Evolutionary conservation across 176 grass and related monocot species (phyloP).

Genomic region (Zea luxurians): DNA sequence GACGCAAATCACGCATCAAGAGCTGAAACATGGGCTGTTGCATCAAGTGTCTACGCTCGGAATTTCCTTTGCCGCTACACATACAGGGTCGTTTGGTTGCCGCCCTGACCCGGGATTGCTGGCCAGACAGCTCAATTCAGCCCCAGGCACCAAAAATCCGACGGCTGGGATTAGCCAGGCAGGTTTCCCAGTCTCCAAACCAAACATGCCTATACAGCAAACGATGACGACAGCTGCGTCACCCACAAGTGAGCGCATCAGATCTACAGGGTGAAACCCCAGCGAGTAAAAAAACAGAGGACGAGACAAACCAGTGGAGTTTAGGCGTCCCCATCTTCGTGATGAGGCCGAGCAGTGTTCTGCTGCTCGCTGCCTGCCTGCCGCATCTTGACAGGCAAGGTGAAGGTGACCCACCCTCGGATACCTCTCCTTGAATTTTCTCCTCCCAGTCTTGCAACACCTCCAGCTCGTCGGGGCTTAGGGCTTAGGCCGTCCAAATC

Average conservation of each 20-base stretch:
- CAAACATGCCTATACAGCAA: not conserved
- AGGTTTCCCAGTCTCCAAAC: no score
- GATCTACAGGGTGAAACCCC: constrained; percentile 30
- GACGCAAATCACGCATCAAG: constrained; percentile 36
- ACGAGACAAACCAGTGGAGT: constrained; percentile 30
- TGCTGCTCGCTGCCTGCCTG: not conserved
- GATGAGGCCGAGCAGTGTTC: not conserved
- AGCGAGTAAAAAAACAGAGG: constrained; percentile 1
- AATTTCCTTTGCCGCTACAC: not conserved
- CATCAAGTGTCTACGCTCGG: constrained; percentile 8
- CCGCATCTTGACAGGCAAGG: constrained; percentile 39
- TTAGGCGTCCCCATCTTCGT: constrained; percentile 17
- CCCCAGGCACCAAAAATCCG: no score
- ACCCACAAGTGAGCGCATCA: constrained; percentile 31
- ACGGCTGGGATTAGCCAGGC: no score
- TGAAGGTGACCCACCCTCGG: constrained; percentile 66
- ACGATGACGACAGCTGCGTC: constrained; percentile 2
- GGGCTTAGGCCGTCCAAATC: constrained; percentile 68
- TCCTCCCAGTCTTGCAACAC: constrained; percentile 89
- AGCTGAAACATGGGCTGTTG: constrained; percentile 5
- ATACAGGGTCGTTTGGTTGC: no score
- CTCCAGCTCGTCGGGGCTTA: constrained; percentile 66
- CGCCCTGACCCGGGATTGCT: no score
- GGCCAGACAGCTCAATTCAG: no score
- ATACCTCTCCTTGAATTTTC: constrained; percentile 85